Conservation (phyloP, 305 asterid genomes). For the Solanum hybrid region DNA sequence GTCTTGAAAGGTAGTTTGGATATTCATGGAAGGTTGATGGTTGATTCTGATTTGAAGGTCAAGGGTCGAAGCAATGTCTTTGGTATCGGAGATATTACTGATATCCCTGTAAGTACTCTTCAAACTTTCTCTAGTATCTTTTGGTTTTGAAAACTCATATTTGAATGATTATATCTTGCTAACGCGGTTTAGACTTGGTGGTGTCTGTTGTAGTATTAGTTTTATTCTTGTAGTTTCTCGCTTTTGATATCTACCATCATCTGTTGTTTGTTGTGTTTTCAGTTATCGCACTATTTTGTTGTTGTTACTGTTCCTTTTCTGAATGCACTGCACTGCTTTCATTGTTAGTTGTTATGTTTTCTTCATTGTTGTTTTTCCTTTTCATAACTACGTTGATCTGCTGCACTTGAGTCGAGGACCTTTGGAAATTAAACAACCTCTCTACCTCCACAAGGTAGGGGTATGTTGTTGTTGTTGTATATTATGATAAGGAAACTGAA, state of each 20-base stretch:
- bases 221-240: background rate
- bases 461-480: background rate
- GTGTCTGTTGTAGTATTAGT: background rate
- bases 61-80: constrained; percentile 11
- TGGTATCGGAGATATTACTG: constrained; percentile 18
- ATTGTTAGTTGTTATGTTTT: background rate
- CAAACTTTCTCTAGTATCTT: background rate
- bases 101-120: constrained; percentile 9
- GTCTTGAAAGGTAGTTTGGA: constrained; percentile 11
- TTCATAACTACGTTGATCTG: background rate
- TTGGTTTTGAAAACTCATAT: background rate
- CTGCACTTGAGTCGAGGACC: background rate
- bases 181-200: background rate
- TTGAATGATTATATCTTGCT: background rate
- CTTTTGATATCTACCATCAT: background rate
- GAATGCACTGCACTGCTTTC: background rate
- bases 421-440: background rate
- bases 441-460: background rate
- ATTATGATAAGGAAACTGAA: background rate
- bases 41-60: constrained; percentile 12
- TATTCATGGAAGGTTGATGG: constrained; percentile 15
- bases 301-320: background rate
- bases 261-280: background rate
- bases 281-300: background rate
- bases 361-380: background rate